Conservation (phyloP, 2,329 filamentous ascomycete genomes). For the Penicillium griseofulvum region DNA sequence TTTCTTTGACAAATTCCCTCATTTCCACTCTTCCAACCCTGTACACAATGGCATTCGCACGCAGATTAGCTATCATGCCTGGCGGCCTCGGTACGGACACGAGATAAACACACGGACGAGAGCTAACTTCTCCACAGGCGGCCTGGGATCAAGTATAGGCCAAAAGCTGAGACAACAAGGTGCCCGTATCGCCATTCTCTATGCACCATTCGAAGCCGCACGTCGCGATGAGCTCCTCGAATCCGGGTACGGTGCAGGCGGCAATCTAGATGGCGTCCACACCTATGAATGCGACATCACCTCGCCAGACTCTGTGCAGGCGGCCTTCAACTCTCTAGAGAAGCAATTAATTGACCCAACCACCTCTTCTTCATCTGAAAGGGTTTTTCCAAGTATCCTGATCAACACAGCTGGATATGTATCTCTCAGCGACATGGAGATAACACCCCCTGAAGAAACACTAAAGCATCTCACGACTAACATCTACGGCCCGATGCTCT, state of each 20-base stretch:
- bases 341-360: slow-evolving; percentile 21
- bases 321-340: slow-evolving; percentile 40
- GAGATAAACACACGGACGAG: neutral
- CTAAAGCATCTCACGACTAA: slow-evolving; percentile 47
- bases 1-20: neutral
- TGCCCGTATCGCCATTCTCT: slow-evolving; percentile 46
- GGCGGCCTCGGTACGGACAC: slow-evolving; percentile 42
- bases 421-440: slow-evolving; percentile 45
- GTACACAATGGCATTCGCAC: slow-evolving; percentile 34
- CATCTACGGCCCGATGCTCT: slow-evolving; percentile 47
- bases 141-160: slow-evolving; percentile 46
- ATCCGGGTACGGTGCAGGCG: slow-evolving; percentile 31
- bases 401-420: slow-evolving; percentile 49
- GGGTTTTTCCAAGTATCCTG: slow-evolving; percentile 39
- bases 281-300: slow-evolving; percentile 50
- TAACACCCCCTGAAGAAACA: slow-evolving; percentile 44
- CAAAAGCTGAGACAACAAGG: slow-evolving; percentile 43
- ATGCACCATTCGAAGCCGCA: slow-evolving; percentile 47
- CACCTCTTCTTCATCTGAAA: slow-evolving; percentile 15
- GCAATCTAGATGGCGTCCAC: slow-evolving; percentile 25
- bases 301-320: slow-evolving; percentile 46
- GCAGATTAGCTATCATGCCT: slow-evolving; percentile 44
- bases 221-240: slow-evolving; percentile 39
- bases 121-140: slow-evolving; percentile 26
- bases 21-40: neutral